Percentiles rank a stretch among this genome's conserved stretches.
Evolutionary conservation across 1,284 basidiomycete species (phyloP).

Genomic region (Coniferiporia sulphurascens): DNA sequence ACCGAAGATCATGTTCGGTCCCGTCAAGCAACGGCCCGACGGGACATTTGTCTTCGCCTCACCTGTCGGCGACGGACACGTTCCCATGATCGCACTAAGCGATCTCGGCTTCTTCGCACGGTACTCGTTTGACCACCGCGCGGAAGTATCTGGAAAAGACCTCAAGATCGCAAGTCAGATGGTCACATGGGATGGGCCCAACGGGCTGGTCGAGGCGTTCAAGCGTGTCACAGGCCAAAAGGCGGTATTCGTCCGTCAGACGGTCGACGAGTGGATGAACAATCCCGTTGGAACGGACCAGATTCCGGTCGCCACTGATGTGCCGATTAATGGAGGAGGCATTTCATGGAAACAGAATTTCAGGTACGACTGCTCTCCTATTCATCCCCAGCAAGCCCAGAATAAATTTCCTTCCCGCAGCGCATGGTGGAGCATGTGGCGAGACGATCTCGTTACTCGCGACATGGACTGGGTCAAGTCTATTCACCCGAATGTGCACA

Average conservation of each 20-base stretch:
- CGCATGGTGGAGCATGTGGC: too few species aligned
- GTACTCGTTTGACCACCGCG: slow-evolving; percentile 42
- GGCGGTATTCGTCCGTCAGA: slow-evolving; percentile 34
- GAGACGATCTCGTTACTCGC: too few species aligned
- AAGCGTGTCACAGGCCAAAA: slow-evolving; percentile 39
- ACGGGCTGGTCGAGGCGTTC: slow-evolving; percentile 36
- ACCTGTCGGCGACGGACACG: slow-evolving; percentile 34
- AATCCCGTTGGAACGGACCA: slow-evolving; percentile 32
- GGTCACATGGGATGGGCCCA: slow-evolving; percentile 36
- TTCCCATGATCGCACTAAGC: slow-evolving; percentile 40
- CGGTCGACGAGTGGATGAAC: slow-evolving; percentile 38
- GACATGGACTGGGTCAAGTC: too few species aligned
- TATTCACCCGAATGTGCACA: too few species aligned
- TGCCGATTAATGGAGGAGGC: slow-evolving; percentile 3
- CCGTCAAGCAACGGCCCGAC: slow-evolving; percentile 35
- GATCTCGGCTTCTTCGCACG: slow-evolving; percentile 45
- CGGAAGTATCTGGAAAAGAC: slow-evolving; percentile 34
- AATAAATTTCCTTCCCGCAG: too few species aligned
- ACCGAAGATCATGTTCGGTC: slow-evolving; percentile 25
- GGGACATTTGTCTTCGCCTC: slow-evolving; percentile 42
- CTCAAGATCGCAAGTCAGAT: slow-evolving; percentile 39
- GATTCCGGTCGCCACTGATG: slow-evolving; percentile 29
- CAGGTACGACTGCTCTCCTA: slow-evolving; percentile 19
- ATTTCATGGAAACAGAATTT: slow-evolving; percentile 36
- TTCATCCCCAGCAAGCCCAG: too few species aligned